Percentiles rank a stretch among this genome's conserved stretches.
Evolutionary conservation across 768 basidiomycete species (phyloP).

Genomic region (Pleurotus tuber-regium): DNA sequence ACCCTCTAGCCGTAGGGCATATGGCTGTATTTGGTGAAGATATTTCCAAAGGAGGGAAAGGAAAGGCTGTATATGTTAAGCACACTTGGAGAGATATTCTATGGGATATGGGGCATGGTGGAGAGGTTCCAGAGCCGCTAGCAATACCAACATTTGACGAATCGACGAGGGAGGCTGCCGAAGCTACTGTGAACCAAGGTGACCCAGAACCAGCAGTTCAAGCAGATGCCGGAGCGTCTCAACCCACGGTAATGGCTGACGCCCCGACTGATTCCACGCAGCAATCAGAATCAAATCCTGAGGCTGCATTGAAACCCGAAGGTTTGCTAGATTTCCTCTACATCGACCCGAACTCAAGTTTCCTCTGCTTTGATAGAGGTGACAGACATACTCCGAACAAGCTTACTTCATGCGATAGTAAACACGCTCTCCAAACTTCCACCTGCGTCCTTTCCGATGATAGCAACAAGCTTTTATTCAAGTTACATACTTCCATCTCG

Average conservation of each 20-base stretch:
- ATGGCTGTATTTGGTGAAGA: constrained; percentile 57
- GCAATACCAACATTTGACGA: not conserved
- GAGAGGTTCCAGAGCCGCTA: constrained; percentile 47
- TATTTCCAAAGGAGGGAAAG: constrained; percentile 50
- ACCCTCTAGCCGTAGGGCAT: constrained; percentile 74
- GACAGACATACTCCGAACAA: constrained; percentile 51
- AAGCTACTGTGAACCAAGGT: no score
- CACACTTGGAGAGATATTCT: constrained; percentile 79
- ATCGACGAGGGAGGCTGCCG: constrained; percentile 9
- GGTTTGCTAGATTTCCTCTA: no score
- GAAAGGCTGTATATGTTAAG: constrained; percentile 71
- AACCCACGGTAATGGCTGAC: not conserved
- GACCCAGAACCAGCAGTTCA: no score
- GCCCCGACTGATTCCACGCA: not conserved
- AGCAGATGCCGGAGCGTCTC: constrained; percentile 13
- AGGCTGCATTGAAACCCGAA: constrained; percentile 3
- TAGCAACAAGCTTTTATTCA: constrained; percentile 74
- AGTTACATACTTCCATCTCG: constrained; percentile 75
- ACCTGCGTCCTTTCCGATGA: constrained; percentile 64
- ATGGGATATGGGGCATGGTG: constrained; percentile 70
- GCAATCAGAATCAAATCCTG: not conserved
- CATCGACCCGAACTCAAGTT: no score
- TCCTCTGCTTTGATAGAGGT: constrained; percentile 39
- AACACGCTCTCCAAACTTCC: constrained; percentile 47
- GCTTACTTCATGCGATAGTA: constrained; percentile 66